Conservation (phyloP, 2,329 filamentous ascomycete species). For the Hypoxylon sp. region DNA sequence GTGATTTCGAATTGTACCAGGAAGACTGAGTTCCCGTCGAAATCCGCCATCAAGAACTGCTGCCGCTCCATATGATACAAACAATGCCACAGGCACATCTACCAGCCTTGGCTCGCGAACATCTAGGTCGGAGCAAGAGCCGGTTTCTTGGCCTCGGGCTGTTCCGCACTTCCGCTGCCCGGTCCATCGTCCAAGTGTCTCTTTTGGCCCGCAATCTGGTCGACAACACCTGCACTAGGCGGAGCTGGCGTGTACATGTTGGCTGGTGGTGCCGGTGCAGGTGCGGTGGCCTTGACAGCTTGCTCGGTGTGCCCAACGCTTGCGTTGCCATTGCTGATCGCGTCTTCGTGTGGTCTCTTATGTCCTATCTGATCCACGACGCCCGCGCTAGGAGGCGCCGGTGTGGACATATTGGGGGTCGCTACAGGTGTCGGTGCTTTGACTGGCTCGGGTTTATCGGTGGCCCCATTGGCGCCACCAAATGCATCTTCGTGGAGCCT, state of each 20-base stretch:
- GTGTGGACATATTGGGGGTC: constrained; percentile 31
- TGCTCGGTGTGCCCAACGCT: constrained; percentile 29
- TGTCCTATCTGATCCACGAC: constrained; percentile 51
- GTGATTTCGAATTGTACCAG: background rate
- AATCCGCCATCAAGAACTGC: background rate
- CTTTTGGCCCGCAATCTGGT: constrained; percentile 47
- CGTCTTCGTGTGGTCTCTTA: constrained; percentile 45
- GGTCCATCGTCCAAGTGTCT: constrained; percentile 43
- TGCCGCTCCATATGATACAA: background rate
- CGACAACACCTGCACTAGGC: constrained; percentile 50
- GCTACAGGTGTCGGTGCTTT: constrained; percentile 27
- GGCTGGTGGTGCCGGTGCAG: constrained; percentile 11
- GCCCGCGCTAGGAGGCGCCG: constrained; percentile 46
- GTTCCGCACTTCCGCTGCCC: constrained; percentile 43
- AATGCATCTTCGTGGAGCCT: constrained; percentile 39
- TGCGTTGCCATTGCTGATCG: constrained; percentile 13
- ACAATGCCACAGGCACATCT: background rate
- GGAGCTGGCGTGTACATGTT: constrained; percentile 40
- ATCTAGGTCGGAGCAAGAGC: constrained; percentile 38
- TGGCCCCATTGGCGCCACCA: constrained; percentile 4
- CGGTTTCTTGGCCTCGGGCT: constrained; percentile 49
- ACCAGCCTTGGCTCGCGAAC: background rate
- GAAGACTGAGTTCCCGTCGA: background rate
- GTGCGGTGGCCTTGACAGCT: constrained; percentile 12
- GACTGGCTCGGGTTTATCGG: constrained; percentile 20